A percentile compares a stretch with the other conserved stretches of the same genome.
Conservation (phyloP, 768 basidiomycete species). For the Sarcodon aspratus region DNA sequence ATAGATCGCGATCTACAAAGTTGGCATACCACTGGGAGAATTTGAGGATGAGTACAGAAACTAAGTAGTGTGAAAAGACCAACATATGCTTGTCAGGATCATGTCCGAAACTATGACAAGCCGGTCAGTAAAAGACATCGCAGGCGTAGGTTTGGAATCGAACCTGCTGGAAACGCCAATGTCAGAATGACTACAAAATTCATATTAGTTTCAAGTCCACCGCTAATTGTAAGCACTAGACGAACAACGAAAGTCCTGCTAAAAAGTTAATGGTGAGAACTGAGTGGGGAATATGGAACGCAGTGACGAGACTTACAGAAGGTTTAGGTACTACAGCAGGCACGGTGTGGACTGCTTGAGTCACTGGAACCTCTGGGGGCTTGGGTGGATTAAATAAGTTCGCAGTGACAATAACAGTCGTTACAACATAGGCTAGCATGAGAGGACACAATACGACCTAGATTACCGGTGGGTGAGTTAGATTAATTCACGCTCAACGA, state of each 20-base stretch:
- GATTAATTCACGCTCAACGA: background rate
- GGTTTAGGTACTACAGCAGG: too few relatives aligned
- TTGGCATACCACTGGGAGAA: constrained; percentile 6
- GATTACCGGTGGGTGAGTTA: background rate
- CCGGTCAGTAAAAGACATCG: background rate
- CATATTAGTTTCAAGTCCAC: too few relatives aligned
- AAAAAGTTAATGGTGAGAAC: background rate
- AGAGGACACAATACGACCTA: constrained; percentile 5
- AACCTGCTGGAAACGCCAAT: constrained; percentile 8
- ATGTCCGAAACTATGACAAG: constrained; percentile 10
- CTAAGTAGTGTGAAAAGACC: background rate
- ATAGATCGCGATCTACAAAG: constrained; percentile 9
- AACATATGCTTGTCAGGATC: constrained; percentile 9
- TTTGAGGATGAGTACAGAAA: background rate
- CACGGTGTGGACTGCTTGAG: too few relatives aligned
- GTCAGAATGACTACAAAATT: constrained; percentile 6
- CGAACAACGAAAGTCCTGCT: constrained; percentile 8
- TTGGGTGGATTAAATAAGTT: constrained; percentile 9
- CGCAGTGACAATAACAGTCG: constrained; percentile 7
- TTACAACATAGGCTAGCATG: constrained; percentile 3
- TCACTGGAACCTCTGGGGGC: constrained; percentile 2
- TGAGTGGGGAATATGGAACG: background rate
- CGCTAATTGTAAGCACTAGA: background rate
- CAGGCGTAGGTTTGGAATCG: background rate
- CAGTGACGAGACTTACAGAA: constrained; percentile 7